Evolutionary conservation across 257 asterid species (phyloP), one percentile per base, ranked within the genome.

Genomic region (Solanum corneliomulleri): DNA sequence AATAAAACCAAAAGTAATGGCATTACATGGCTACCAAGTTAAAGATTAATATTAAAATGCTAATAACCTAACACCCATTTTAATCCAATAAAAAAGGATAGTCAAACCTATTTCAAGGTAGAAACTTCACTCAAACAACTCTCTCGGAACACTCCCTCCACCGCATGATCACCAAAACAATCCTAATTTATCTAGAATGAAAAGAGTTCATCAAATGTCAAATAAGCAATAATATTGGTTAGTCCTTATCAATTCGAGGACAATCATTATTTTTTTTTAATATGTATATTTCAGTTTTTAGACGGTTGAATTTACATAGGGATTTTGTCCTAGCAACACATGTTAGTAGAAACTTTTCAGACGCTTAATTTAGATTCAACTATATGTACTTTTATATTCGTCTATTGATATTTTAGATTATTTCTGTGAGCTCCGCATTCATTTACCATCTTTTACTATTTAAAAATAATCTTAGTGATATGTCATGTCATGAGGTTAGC

Each of bases 31-130:
- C 29, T 29, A 29, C 29, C 29, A 29, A 29, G 29, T 29, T 2
- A 29, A 29, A 29, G 29, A 29, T 29, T 29, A 29, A 29, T 29
- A 29, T 29, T 29, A 29, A 29, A 29, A 29, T 29, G 29, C 29
- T 29, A 29, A 29, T 29, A 29, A 29, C 29, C 29, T 29, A 29
- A 29, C 29, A 29, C 29, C 1, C 62, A 18, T 21, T 10, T 9
- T 6, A 52, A 23, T 18, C 62, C 11, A 52, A 18, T 37, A 5
- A 52, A 18, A 0, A 52, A 4, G 62, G 62, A 52, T 52, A 18
- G 4, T 18, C 62, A 18, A 52, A 2, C n/a, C n/a, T 52, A 18
- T 23, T 9, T 18, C 11, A 1, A 52, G 0, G 11, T 0, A 0
- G 2, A 52, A 52, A 52, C n/a, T 18, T 52, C n/a, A 52, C 62